Evolutionary conservation across 345 rosid genomes (phyloP).

Genomic region (Lagerstroemia speciosa): DNA sequence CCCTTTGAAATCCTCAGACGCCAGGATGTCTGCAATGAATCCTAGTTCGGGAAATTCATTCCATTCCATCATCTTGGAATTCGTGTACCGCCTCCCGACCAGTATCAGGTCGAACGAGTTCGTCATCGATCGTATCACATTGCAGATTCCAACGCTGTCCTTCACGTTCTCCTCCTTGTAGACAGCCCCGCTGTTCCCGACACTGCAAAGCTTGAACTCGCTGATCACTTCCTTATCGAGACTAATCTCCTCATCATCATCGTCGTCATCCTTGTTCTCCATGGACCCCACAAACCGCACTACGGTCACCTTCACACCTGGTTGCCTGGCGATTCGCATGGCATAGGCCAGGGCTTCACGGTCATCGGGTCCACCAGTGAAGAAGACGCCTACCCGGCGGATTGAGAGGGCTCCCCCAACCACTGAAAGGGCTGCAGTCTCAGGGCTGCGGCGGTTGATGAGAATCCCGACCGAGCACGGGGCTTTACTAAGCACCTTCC

Average conservation of each 20-base stretch:
- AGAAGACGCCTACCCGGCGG: conserved; percentile 10
- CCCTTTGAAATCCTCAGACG: conserved; percentile 11
- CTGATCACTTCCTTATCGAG: conserved; percentile 18
- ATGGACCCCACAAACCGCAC: not conserved
- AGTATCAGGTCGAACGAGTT: conserved; percentile 15
- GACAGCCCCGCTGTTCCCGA: not conserved
- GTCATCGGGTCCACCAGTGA: conserved; percentile 23
- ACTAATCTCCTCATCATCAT: conserved; percentile 1
- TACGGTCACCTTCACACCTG: conserved; percentile 12
- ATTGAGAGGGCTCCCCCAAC: not conserved
- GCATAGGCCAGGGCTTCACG: conserved; percentile 20
- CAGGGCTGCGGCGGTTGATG: conserved; percentile 9
- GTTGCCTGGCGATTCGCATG: conserved; percentile 13
- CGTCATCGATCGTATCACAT: conserved; percentile 9
- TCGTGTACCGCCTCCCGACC: conserved; percentile 14
- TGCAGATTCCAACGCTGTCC: conserved; percentile 15
- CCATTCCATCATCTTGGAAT: conserved; percentile 10
- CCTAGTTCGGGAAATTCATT: conserved; percentile 19
- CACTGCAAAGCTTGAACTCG: conserved; percentile 6
- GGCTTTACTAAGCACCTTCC: conserved; percentile 14
- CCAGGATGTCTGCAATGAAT: conserved; percentile 13
- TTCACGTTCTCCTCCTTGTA: conserved; percentile 11
- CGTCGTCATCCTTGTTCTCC: not conserved
- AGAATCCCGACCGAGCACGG: conserved; percentile 28
- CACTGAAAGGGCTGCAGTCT: not conserved